Base-by-base conservation (phyloP, 1,284 basidiomycete genomes). In the Leccinum huronense region DNA sequence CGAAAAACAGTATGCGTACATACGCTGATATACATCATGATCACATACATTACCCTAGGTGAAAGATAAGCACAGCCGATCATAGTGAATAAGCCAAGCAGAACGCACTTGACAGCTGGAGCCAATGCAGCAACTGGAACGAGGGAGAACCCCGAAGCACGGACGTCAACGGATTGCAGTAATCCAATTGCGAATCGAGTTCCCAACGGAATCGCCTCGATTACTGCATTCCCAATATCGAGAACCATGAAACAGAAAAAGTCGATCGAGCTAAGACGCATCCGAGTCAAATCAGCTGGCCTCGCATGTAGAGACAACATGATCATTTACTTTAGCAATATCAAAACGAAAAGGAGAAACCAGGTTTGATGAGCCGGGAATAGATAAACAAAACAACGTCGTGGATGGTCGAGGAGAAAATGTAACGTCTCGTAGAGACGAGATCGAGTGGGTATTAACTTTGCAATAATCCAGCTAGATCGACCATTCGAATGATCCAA, bases 311-410 rank as follows among this genome's bases (percentile, higher is more conserved):
- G 8, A 27, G 27, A 31, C 27, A 42, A 2, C 30, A 33, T 5
- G 76, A 84, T 67, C 70, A 51, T 8, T 51, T 6, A 93, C 90
- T 88, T 94, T 38, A 98, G 80, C 4, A 80, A 72, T 9, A 91
- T 53, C 0, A 91, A 75, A 54, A 97, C 70, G 1, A 85, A 84
- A 1, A 94, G 68, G 14, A 98, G 84, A 70, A 96, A 94, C 94
- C 95, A 97, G 2, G 96, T 98, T 74, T 98, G 95, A 68, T 95
- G 93, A 0, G 94, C 90, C 0, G 97, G 97, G 72, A 99, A 98
- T 7, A 99, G 85, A 75, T 97, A 96, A 53, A 97, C 88, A 74
- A 94, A 98, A 79, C 97, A 95, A 67, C 96, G 86, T 30, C 96
- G 86, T n/a, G 97, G 97, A 73, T 98, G 97, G 73, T 98, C 95